Evolutionary conservation across 306 rosid species (phyloP).

Genomic region (Inga oerstediana): DNA sequence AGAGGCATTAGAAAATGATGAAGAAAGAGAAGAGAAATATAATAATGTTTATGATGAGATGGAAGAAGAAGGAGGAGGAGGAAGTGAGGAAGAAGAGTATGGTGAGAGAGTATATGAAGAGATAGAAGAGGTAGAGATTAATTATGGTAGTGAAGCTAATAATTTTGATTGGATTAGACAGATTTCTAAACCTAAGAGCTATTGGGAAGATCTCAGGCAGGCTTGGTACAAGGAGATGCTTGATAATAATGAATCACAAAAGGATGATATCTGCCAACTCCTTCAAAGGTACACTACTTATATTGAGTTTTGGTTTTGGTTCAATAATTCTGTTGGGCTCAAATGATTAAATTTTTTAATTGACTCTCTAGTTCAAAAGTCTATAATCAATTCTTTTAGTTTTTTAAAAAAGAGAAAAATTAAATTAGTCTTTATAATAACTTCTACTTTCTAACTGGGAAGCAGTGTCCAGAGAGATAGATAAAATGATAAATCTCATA

Average conservation of each 20-base stretch:
- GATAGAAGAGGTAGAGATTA: conserved; percentile 42
- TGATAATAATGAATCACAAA: conserved; percentile 51
- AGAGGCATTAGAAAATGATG: conserved; percentile 35
- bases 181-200: conserved; percentile 85
- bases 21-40: conserved; percentile 33
- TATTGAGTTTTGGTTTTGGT: not conserved
- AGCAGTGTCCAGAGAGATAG: too few species aligned
- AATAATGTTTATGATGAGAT: not conserved
- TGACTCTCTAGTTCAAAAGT: too few species aligned
- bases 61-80: conserved; percentile 38
- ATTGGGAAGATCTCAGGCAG: conserved; percentile 82
- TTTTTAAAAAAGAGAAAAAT: too few species aligned
- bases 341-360: too few species aligned
- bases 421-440: too few species aligned
- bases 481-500: too few species aligned
- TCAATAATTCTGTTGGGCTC: not conserved
- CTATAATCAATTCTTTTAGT: not conserved
- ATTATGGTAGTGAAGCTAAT: conserved; percentile 35
- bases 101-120: conserved; percentile 39
- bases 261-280: conserved; percentile 71
- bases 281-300: conserved; percentile 61
- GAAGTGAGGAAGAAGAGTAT: conserved; percentile 19
- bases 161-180: conserved; percentile 70
- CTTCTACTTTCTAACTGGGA: too few species aligned
- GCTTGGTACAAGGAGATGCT: conserved; percentile 85